A percentile compares a stretch with the other conserved stretches of the same genome.
Evolutionary conservation across 2,329 filamentous ascomycete genomes (phyloP).

Genomic region (Scedosporium dehoogii): DNA sequence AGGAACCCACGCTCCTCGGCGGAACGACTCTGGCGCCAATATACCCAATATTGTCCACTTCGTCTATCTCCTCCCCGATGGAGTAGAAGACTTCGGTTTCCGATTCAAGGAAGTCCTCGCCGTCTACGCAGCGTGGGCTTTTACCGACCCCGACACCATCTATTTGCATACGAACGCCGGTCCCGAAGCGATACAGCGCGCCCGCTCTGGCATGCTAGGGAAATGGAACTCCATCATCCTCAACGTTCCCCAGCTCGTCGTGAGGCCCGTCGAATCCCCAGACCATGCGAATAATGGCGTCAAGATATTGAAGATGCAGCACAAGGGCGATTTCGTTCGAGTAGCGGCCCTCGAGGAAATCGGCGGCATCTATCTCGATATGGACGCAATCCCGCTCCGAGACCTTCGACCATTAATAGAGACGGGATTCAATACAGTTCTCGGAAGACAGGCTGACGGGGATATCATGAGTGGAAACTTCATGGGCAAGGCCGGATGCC

Average conservation of each 20-base stretch:
- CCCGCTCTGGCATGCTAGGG: conserved; percentile 9
- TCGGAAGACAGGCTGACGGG: conserved; percentile 11
- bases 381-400: conserved; percentile 12
- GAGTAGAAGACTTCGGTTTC: conserved; percentile 12
- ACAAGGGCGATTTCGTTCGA: conserved; percentile 15
- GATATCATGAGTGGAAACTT: conserved; percentile 16
- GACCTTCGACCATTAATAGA: conserved; percentile 11
- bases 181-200: conserved; percentile 4
- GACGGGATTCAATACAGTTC: conserved; percentile 12
- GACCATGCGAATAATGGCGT: conserved; percentile 10
- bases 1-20: neutral
- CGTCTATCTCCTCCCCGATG: conserved; percentile 14
- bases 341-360: conserved; percentile 13
- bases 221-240: conserved; percentile 17
- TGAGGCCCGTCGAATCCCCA: conserved; percentile 3
- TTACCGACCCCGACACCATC: conserved; percentile 14
- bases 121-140: conserved; percentile 14
- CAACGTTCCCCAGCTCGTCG: conserved; percentile 11
- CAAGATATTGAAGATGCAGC: conserved; percentile 10
- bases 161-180: conserved; percentile 18
- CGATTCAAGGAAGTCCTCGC: conserved; percentile 16
- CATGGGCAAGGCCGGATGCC: conserved; percentile 13
- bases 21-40: conserved; percentile 11
- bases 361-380: conserved; percentile 15
- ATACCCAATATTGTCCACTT: conserved; percentile 18